Evolutionary conservation across 129 eudicot species (phyloP), one percentile per base, ranked within the genome.

Genomic region (Arctium lappa): DNA sequence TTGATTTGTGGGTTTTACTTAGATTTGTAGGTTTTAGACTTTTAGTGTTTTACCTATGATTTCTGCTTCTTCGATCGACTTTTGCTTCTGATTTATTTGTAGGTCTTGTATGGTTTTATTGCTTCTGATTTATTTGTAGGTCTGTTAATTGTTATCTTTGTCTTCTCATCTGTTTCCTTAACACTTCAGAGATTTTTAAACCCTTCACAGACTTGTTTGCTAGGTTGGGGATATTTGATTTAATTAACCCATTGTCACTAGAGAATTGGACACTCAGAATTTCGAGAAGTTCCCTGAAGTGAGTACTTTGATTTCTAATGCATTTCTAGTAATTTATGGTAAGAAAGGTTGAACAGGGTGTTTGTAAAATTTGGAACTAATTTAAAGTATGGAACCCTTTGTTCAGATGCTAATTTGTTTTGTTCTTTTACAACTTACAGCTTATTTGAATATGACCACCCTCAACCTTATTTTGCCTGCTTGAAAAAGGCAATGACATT

Each of bases 261-360:
- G 98, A 84, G 98, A 94, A 72, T 84, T 91, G 86, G 98, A 94
- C 85, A 94, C 98, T 27, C 98, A 94, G 89, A 94, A 94, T 86
- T 94, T 94, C 22, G 98, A 94, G 83, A 94, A 91, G 81, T 94
- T 94, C 69, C 87, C 91, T 22, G 92, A 91, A 76, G 98, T 91
- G 80, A 87, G 98, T 86, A 65, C 60, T 60, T 39, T 30, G 42
- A 60, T 40, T 73, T 66, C 5, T 30, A 36, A 75, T 78, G 39
- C 68, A 62, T 50, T 13, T 69, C 30, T 62, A 31, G 27, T 73
- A 18, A 40, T 32, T 79, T 33, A 27, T 29, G 33, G 48, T 53
- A 29, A 69, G 5, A 79, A 27, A 63, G 80, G 72, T 68, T 68
- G 50, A 80, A 34, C 37, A 38, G 5, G 74, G 80, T 66, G 65